A percentile compares a stretch with the other conserved stretches of the same genome.
These are phyloP conservation scores for Bocquillonia castaneifolia DNA, from an alignment of 441 rosid species.

Conservation along the genomic window DNA sequence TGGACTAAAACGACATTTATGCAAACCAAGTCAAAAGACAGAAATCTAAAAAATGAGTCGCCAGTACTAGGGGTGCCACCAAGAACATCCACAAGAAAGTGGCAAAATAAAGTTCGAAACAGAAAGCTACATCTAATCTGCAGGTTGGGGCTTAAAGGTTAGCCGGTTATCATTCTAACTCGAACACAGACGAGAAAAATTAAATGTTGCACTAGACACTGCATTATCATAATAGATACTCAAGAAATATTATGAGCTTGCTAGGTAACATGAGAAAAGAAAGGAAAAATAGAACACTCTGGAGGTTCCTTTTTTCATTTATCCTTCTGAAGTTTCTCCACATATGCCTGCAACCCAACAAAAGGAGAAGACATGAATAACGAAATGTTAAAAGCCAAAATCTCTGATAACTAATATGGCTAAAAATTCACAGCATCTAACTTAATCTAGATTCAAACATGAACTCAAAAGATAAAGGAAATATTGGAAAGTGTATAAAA, in stretches of 20 bases:
- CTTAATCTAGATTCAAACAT: background rate
- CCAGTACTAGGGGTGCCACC: background rate
- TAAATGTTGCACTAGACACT: conserved; percentile 14
- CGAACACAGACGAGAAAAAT: conserved; percentile 16
- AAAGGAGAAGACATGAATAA: conserved; percentile 8
- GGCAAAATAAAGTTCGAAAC: conserved; percentile 12
- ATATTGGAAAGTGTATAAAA: background rate
- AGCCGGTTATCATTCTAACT: conserved; percentile 23
- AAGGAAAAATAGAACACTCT: conserved; percentile 6
- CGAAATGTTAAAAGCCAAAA: background rate
- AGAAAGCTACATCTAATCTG: conserved; percentile 21
- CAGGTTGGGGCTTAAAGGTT: conserved; percentile 25
- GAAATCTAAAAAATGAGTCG: background rate
- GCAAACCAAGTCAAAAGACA: background rate
- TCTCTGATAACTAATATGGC: background rate
- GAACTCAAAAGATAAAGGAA: background rate
- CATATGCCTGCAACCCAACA: conserved; percentile 54
- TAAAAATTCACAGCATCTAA: background rate
- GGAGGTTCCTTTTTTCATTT: conserved; percentile 27
- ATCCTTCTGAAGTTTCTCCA: conserved; percentile 58
- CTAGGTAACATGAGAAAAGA: conserved; percentile 11
- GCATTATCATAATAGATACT: conserved; percentile 15
- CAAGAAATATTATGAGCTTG: conserved; percentile 11
- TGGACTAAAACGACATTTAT: background rate
- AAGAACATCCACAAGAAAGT: background rate